Evolutionary conservation across 495 filamentous ascomycete genomes (phyloP).

Genomic region (Pseudomonodictys pantanalensis): DNA sequence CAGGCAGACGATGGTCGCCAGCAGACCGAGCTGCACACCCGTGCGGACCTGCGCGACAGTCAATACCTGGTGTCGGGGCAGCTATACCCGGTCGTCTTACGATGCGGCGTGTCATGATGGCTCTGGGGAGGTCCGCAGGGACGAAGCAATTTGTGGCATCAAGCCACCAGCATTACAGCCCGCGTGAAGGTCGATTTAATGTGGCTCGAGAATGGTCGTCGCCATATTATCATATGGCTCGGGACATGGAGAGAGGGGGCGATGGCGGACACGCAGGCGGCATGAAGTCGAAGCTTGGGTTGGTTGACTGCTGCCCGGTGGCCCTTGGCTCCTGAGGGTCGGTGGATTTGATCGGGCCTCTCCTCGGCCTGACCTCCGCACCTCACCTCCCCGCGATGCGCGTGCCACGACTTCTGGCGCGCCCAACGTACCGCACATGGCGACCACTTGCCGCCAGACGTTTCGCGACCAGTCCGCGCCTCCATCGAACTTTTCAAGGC

Average conservation of each 20-base stretch:
- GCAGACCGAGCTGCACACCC: conserved; percentile 69
- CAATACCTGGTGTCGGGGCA: conserved; percentile 14
- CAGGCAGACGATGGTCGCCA: conserved; percentile 64
- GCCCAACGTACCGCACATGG: background rate
- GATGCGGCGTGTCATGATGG: conserved; percentile 48
- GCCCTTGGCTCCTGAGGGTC: too few species aligned
- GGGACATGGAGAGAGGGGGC: too few species aligned
- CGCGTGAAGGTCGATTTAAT: background rate
- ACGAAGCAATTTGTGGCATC: background rate
- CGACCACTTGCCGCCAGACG: background rate
- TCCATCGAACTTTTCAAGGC: conserved; percentile 22
- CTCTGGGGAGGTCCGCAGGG: background rate
- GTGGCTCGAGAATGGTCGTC: background rate
- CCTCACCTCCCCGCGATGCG: conserved; percentile 21
- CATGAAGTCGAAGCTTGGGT: too few species aligned
- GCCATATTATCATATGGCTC: too few species aligned
- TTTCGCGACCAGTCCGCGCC: conserved; percentile 3
- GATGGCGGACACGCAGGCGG: too few species aligned
- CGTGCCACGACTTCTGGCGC: background rate
- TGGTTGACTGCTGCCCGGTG: too few species aligned
- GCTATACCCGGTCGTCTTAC: conserved; percentile 31
- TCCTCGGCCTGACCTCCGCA: too few species aligned
- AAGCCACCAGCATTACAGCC: background rate
- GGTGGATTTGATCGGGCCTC: too few species aligned
- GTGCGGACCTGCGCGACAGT: conserved; percentile 65